These are phyloP conservation scores for Hanseniaspora hatyaiensis DNA, from an alignment of 805 yeast genomes.

Conservation along the genomic window DNA sequence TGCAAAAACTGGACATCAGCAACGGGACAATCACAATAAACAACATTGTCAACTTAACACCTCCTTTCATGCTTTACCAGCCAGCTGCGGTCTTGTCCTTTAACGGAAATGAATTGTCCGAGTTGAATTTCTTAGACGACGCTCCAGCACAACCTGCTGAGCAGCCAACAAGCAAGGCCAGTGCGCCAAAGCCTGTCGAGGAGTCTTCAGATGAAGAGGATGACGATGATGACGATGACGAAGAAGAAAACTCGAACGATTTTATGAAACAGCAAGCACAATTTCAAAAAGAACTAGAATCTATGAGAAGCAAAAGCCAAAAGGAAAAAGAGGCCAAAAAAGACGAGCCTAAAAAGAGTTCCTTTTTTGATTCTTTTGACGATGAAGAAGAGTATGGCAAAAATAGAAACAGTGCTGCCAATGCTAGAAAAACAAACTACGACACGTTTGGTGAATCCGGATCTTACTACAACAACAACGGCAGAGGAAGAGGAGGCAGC, in stretches of 20 bases:
- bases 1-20: slow-evolving; percentile 48
- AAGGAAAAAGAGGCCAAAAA: not conserved
- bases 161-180: too few relatives aligned
- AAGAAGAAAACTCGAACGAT: not conserved
- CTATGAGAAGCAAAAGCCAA: slow-evolving; percentile 5
- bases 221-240: slow-evolving; percentile 5
- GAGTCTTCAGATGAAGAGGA: slow-evolving; percentile 23
- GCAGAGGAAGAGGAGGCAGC: slow-evolving; percentile 35
- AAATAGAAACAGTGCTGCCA: slow-evolving; percentile 23
- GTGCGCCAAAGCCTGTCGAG: too few relatives aligned
- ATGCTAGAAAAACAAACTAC: slow-evolving; percentile 59
- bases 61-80: slow-evolving; percentile 29
- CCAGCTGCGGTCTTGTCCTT: slow-evolving; percentile 58
- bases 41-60: slow-evolving; percentile 63
- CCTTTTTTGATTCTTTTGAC: slow-evolving; percentile 16
- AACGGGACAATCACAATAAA: slow-evolving; percentile 41
- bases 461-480: slow-evolving; percentile 42
- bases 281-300: slow-evolving; percentile 15
- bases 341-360: not conserved
- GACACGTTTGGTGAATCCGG: slow-evolving; percentile 77
- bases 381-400: slow-evolving; percentile 20
- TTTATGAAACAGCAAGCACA: slow-evolving; percentile 10
- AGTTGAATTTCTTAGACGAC: slow-evolving; percentile 64
- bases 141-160: slow-evolving; percentile 8
- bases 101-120: slow-evolving; percentile 87